Evolutionary conservation across 208 protist genomes (phyloP), one percentile per base, ranked within the genome.

Genomic region (Leishmania aethiopica): DNA sequence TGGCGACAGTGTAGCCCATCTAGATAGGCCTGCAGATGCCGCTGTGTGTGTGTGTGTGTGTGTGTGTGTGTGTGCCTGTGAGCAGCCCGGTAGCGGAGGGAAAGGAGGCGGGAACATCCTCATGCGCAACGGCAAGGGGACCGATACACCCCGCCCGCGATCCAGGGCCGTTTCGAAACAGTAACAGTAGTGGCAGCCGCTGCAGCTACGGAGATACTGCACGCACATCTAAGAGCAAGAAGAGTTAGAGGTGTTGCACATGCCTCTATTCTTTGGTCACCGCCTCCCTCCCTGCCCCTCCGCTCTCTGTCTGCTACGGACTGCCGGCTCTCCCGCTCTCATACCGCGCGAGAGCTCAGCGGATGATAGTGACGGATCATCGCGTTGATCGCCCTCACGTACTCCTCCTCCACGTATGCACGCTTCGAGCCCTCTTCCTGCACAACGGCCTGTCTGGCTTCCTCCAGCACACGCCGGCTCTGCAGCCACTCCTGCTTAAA

Each of bases 401-500:
- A 90, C 76, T 88, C 78, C 19, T 83, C 84, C 72, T 90, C 85
- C 40, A 91, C 71, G 6, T 57, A 35, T 72, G 57, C 40, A 17
- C 87, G 78, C 0, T n/a, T 3, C 0, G 66, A 59, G 25, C 76
- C 55, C 77, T 97, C 93, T 49, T 85, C 85, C 45, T 77, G 62
- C 70, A 95, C 78, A 47, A 98, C 35, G n/a, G 89, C 77, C 67
- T 92, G 87, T 11, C 95, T 79, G 66, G 84, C 90, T 28, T 82
- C 84, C 84, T 96, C 92, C 28, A 94, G 81, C 47, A 85, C 72
- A 49, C 82, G 83, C 15, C 90, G 87, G 77, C 95, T 91, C 77
- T 89, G 85, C 66, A 98, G 82, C 94, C 95, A 98, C 82, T 94
- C 85, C 76, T 96, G 91, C 82, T 96, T 96, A 69, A 97, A 95